Evolutionary conservation across 192 early-diverging fungal species (phyloP).

Genomic region (Coemansia sp.): DNA sequence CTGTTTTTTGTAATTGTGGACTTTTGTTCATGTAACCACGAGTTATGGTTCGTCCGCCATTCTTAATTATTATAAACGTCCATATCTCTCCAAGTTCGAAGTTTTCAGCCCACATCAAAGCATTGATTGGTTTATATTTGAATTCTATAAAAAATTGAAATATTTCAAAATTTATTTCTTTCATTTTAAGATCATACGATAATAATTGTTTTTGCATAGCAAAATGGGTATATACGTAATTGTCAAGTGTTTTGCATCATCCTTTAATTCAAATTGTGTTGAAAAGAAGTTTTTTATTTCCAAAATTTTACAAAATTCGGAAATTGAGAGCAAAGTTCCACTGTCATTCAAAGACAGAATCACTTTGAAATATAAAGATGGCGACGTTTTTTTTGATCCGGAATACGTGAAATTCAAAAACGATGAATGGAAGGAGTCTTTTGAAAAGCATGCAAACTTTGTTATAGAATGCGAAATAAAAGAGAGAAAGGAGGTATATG

Average conservation of each 20-base stretch:
- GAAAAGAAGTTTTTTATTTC: no score
- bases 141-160: slow-evolving; percentile 11
- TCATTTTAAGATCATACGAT: neutral
- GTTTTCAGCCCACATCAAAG: slow-evolving; percentile 14
- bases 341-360: no score
- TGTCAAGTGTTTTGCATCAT: no score
- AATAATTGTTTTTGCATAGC: no score
- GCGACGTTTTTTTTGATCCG: no score
- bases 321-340: no score
- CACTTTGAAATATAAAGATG: no score
- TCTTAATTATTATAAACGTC: slow-evolving; percentile 17
- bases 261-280: no score
- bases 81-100: slow-evolving; percentile 16
- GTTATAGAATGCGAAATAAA: neutral
- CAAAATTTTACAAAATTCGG: no score
- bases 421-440: slow-evolving; percentile 1
- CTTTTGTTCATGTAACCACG: slow-evolving; percentile 24
- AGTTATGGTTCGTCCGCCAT: slow-evolving; percentile 13
- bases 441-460: neutral
- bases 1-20: slow-evolving; percentile 15
- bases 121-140: slow-evolving; percentile 18
- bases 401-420: no score
- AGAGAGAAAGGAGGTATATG: no score
- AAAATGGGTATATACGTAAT: no score
- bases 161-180: slow-evolving; percentile 1